These are phyloP conservation scores for Xylaria sp. DNA, from an alignment of 2,329 filamentous ascomycete genomes.

Conservation along the genomic window DNA sequence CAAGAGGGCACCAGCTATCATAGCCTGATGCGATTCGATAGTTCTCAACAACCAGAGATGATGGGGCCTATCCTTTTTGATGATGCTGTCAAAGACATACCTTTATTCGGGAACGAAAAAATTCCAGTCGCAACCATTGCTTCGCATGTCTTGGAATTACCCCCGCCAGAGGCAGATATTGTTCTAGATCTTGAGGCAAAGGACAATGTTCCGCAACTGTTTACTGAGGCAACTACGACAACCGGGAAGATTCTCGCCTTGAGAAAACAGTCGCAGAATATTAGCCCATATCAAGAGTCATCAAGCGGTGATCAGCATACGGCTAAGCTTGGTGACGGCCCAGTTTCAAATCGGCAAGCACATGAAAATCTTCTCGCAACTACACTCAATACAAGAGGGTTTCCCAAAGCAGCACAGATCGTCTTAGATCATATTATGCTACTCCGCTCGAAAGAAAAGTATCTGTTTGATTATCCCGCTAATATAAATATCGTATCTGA, in stretches of 20 bases:
- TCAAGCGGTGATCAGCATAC: slow-evolving; percentile 35
- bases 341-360: slow-evolving; percentile 63
- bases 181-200: slow-evolving; percentile 54
- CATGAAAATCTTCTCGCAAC: slow-evolving; percentile 65
- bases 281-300: slow-evolving; percentile 32
- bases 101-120: slow-evolving; percentile 67
- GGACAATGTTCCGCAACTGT: slow-evolving; percentile 54
- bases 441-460: slow-evolving; percentile 68
- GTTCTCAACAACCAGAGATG: slow-evolving; percentile 61
- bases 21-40: slow-evolving; percentile 67
- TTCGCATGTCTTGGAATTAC: slow-evolving; percentile 54
- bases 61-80: slow-evolving; percentile 66
- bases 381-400: slow-evolving; percentile 56
- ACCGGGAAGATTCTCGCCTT: slow-evolving; percentile 62
- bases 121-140: slow-evolving; percentile 56
- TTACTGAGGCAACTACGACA: slow-evolving; percentile 55
- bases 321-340: slow-evolving; percentile 36
- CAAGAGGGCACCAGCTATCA: slow-evolving; percentile 64
- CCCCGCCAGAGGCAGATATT: slow-evolving; percentile 48
- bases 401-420: slow-evolving; percentile 62
- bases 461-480: slow-evolving; percentile 70
- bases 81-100: slow-evolving; percentile 62
- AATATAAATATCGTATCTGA: slow-evolving; percentile 76
- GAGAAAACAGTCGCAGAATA: slow-evolving; percentile 51
- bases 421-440: slow-evolving; percentile 68